Evolutionary conservation across 441 rosid genomes (phyloP).

Genomic region (Gossypium schwendimanii): DNA sequence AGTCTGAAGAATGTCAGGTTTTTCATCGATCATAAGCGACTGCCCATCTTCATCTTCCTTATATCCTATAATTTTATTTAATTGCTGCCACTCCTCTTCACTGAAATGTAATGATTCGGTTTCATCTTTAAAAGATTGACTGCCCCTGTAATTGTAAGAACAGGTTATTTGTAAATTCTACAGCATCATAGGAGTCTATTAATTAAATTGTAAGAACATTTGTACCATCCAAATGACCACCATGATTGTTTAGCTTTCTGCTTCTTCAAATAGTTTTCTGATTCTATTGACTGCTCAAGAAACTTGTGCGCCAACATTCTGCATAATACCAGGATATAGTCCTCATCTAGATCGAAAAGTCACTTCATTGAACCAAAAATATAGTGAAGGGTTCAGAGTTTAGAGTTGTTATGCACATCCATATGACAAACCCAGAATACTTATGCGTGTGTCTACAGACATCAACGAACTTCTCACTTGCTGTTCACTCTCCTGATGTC

Average conservation of each 20-base stretch:
- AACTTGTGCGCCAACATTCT: conserved; percentile 98
- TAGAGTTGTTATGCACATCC: neutral
- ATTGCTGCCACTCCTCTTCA: conserved; percentile 91
- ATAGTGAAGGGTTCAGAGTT: neutral
- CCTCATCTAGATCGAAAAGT: neutral
- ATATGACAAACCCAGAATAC: neutral
- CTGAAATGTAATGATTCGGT: conserved; percentile 65
- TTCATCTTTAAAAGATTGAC: conserved; percentile 56
- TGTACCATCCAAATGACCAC: conserved; percentile 95
- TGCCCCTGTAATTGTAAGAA: conserved; percentile 47
- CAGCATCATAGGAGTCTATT: conserved; percentile 8
- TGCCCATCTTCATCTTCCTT: conserved; percentile 56
- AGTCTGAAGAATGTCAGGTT: conserved; percentile 65
- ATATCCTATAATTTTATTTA: conserved; percentile 81
- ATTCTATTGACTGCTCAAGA: conserved; percentile 67
- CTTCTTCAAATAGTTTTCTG: conserved; percentile 42
- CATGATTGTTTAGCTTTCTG: conserved; percentile 75
- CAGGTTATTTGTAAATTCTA: neutral
- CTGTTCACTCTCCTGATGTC: neutral
- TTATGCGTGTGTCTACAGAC: neutral
- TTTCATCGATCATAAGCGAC: conserved; percentile 37
- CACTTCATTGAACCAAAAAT: neutral
- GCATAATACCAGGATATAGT: conserved; percentile 20
- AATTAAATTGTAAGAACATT: neutral
- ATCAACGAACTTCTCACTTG: neutral